phyloP scores from a whole-genome alignment of 345 rosid species.

The Brassica nigra region DNA sequence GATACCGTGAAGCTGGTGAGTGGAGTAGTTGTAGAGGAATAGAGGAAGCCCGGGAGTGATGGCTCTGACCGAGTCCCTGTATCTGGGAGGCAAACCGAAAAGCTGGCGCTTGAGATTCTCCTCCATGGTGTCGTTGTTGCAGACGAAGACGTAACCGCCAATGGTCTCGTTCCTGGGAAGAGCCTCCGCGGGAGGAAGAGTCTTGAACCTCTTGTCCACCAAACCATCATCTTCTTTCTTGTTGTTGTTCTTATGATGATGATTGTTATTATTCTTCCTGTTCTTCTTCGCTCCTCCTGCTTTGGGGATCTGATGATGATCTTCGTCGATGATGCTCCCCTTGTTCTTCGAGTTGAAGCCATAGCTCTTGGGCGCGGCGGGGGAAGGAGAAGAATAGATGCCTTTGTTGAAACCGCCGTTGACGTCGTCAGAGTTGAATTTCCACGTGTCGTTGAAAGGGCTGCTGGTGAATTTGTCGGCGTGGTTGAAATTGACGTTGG shows the following conservation, averaged over 20 bases:
- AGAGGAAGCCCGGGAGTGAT: constrained; percentile 98
- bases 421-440: constrained; percentile 37
- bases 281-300: constrained; percentile 43
- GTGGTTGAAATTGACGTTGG: constrained; percentile 12
- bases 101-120: constrained; percentile 92
- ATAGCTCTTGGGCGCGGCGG: constrained; percentile 20
- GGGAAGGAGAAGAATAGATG: constrained; percentile 43
- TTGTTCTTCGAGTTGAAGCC: constrained; percentile 46
- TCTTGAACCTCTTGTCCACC: constrained; percentile 94
- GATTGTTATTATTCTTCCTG: constrained; percentile 50
- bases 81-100: constrained; percentile 94
- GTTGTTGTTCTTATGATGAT: constrained; percentile 26
- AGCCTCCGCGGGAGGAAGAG: constrained; percentile 90
- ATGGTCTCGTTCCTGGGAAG: constrained; percentile 87
- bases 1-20: constrained; percentile 96
- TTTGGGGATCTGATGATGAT: constrained; percentile 37
- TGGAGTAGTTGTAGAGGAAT: constrained; percentile 96
- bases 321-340: constrained; percentile 50
- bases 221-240: constrained; percentile 28
- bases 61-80: constrained; percentile 91
- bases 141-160: constrained; percentile 96
- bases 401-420: constrained; percentile 85
- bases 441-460: constrained; percentile 43
- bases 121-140: constrained; percentile 98
- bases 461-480: constrained; percentile 20